Evolutionary conservation across 495 filamentous ascomycete genomes (phyloP), one percentile per base, ranked within the genome.

Genomic region (Sphaerosporella brunnea): DNA sequence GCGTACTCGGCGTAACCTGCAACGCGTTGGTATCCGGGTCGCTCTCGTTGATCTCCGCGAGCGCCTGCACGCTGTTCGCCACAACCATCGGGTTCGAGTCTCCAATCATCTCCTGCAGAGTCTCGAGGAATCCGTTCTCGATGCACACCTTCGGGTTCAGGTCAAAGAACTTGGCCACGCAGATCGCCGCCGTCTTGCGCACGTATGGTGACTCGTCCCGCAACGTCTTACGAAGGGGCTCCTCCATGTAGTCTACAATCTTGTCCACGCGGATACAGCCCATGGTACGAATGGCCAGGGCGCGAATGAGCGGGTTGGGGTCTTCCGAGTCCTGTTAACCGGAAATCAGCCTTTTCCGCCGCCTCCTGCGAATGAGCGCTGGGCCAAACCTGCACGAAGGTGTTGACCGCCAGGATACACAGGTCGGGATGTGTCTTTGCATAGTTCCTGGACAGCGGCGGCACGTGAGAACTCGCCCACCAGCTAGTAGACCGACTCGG

Each of bases 161-260:
- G 53, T 96, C 90, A 66, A 94, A 97, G 11, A 97, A 77, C 67
- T 97, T 97, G 24, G 92, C 90, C 19, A 97, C 90, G 61, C 90
- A 96, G 51, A 97, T 88, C 4, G 87, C 90, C 37, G 92, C 92
- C 0, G 90, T 97, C 67, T 97, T 97, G 58, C 90, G 82, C 36
- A 97, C 90, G 66, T 97, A 97, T 0, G 90, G 90, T 41, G 87
- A 95, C 65, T 97, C 92, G 64, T 97, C 90, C 58, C 81, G 79
- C 53, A 99, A 70, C 15, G 90, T 99, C 65, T 99, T 99, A 52
- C 90, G 75, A 44, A 99, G 68, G 19, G 90, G 90, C 62, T 96
- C 90, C 65, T 99, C 90, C 90, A 96, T 95, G 63, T 99, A 99
- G 60, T 99, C 92, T 51, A 96, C 83, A 80, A 99, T 99, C 66